Evolutionary conservation across 331 rosid genomes (phyloP), one percentile per base, ranked within the genome.

Genomic region (Malus hybrid): DNA sequence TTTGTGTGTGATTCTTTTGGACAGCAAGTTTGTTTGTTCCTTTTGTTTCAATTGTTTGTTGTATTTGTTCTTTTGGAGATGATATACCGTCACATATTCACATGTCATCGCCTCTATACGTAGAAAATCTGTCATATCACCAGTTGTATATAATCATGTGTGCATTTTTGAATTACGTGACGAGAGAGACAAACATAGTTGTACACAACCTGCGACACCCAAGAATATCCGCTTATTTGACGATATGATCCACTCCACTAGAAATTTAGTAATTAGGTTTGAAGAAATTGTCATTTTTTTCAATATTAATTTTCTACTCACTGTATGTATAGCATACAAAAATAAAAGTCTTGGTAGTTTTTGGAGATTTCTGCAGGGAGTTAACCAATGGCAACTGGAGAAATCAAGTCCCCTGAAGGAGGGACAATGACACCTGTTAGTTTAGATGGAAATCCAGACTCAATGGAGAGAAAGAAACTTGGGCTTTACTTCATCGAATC

Each of bases 401-500:
- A 93, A 80, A 93, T 93, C 39, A 85, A 86, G 84, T 91, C 96
- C 96, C 87, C 83, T 56, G 92, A 82, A 75, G 82, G 42, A 8
- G 79, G 65, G 71, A 7, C 34, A 30, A 84, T 66, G 73, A 74
- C 73, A 53, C 74, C 77, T 7, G 71, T 39, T 39, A 68, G 53
- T 22, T 46, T 71, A 68, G 79, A 55, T 50, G 87, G 75, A 60
- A 62, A 69, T 26, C 28, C 36, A 0, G 85, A 83, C 76, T 84
- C 93, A 66, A 9, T 83, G 75, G 86, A 39, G 29, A 82, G 96
- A 70, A 93, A 93, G 87, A 91, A 91, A 80, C 98, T 93, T 24
- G 89, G 88, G 2, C 77, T 83, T n/a, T 86, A 81, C 82, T 91
- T 93, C 83, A 74, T 88, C 6, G 97, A 93, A 42, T 93, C 98